Evolutionary conservation across 306 rosid genomes (phyloP), one percentile per base, ranked within the genome.

Genomic region (Medicago ruthenica): DNA sequence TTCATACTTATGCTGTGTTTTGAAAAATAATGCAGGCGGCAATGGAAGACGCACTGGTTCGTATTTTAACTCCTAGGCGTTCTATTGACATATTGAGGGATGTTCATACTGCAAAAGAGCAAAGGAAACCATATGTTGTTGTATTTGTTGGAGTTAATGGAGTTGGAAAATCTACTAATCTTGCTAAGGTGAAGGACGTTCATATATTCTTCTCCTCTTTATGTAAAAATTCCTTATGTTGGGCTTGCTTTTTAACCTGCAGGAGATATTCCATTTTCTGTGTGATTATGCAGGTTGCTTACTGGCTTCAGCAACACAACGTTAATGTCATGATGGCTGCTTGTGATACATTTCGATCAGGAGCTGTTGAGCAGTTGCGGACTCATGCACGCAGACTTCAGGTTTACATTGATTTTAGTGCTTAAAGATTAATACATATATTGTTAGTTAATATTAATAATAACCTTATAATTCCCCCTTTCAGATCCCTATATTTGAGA

Each of bases 381-480:
- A 96, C 97, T 62, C 99, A 96, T 85, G 99, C 99, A 40, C 98
- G 99, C 22, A 89, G 99, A 82, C 99, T 96, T 51, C 91, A 96
- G 97, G 99, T 96, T 80, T 85, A 7, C 41, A 81, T 76, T 53
- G 59, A 75, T 67, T 51, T 76, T 71, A 45, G 73, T 60, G 6
- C 60, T 55, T 58, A 72, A 44, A 22, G 62, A 34, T 79, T 40
- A 18, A 55, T 61, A 8, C 44, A 62, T 69, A 8, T 18, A 13
- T 44, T 81, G 34, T 59, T 68, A 17, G 22, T 67, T 42, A 68
- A 48, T 18, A 5, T 21, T 55, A 44, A 12, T 45, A 48, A 50
- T 61, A 20, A 50, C 18, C 69, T 65, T 61, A 60, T 51, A 8
- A 71, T 69, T 51, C 71, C 74, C 48, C 44, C 6, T 81, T 40